Percentiles rank a stretch among this genome's conserved stretches.
phyloP scores from a whole-genome alignment of 805 yeast species.

The Schwanniomyces polymorphus region DNA sequence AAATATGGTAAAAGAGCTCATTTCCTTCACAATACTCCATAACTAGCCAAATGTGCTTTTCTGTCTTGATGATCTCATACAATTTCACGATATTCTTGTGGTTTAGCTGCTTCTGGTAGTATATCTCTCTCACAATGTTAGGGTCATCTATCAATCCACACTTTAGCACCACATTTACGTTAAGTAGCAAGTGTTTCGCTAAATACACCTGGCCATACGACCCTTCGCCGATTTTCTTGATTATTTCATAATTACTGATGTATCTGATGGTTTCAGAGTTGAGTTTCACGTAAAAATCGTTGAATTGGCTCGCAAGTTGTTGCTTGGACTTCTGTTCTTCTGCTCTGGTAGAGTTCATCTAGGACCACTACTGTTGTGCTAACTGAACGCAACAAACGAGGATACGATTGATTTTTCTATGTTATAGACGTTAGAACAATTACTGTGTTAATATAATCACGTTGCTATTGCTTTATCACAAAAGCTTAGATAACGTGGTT shows the following conservation, averaged over 20 bases:
- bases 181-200: conserved; percentile 75
- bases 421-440: background rate
- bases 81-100: conserved; percentile 83
- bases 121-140: conserved; percentile 85
- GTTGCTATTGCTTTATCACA: background rate
- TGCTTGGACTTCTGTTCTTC: conserved; percentile 45
- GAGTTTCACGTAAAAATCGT: conserved; percentile 48
- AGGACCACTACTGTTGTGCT: too few relatives aligned
- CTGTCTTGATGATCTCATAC: conserved; percentile 84
- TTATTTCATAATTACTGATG: conserved; percentile 78
- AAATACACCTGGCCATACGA: conserved; percentile 89
- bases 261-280: conserved; percentile 53
- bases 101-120: conserved; percentile 78
- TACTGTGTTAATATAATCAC: background rate
- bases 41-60: conserved; percentile 79
- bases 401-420: background rate
- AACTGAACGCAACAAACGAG: background rate
- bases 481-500: too few relatives aligned
- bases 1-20: conserved; percentile 69
- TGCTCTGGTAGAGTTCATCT: conserved; percentile 5
- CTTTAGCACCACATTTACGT: conserved; percentile 76
- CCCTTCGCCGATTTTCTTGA: conserved; percentile 83
- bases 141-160: conserved; percentile 78
- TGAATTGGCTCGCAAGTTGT: conserved; percentile 63
- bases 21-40: conserved; percentile 86